Percentiles rank a stretch among this genome's conserved stretches.
phyloP scores from a whole-genome alignment of 257 asterid species.

The Penstemon davidsonii region DNA sequence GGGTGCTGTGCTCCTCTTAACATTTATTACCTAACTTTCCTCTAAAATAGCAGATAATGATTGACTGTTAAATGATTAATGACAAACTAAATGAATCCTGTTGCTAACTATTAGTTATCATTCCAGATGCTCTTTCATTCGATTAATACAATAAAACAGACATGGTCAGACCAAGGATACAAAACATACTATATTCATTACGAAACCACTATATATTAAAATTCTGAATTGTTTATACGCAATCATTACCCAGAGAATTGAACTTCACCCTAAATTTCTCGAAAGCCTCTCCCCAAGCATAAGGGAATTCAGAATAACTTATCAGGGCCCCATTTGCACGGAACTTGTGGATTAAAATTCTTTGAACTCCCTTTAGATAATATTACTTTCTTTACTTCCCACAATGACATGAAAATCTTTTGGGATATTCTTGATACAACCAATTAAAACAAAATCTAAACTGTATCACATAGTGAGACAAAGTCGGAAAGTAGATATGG shows the following conservation, averaged over 20 bases:
- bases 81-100: neutral
- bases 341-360: neutral
- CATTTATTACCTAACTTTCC: no score
- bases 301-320: slow-evolving; percentile 7
- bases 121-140: neutral
- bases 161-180: neutral
- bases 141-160: neutral
- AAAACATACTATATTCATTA: neutral
- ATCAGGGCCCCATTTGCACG: slow-evolving; percentile 5
- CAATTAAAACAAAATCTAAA: slow-evolving; percentile 13
- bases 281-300: neutral
- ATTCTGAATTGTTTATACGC: neutral
- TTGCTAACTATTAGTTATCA: neutral
- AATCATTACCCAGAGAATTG: neutral
- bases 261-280: neutral
- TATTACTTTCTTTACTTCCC: neutral
- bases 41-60: neutral
- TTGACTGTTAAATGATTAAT: neutral
- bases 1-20: no score
- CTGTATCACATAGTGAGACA: neutral
- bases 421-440: slow-evolving; percentile 6
- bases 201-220: neutral
- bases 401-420: slow-evolving; percentile 12
- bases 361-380: neutral
- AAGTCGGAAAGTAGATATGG: slow-evolving; percentile 7